These are phyloP conservation scores for Herpetomonas muscarum DNA, from an alignment of 208 protist genomes.

Conservation along the genomic window DNA sequence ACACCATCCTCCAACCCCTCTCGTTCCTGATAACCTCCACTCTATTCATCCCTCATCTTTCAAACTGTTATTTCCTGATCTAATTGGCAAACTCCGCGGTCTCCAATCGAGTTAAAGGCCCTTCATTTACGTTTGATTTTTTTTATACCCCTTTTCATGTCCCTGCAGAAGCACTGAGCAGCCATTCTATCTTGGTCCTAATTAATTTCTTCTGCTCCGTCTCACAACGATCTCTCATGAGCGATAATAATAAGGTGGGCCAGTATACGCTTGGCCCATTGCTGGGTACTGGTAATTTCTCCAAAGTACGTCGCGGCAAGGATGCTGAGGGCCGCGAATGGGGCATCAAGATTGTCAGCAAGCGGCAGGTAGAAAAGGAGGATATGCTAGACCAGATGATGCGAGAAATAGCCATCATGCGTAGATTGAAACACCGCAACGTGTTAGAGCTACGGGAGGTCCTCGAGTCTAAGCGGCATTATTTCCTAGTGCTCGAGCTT, in stretches of 20 bases:
- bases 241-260: constrained; percentile 22
- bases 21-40: too few species aligned
- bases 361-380: constrained; percentile 39
- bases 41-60: too few species aligned
- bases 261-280: constrained; percentile 51
- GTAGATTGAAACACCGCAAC: constrained; percentile 42
- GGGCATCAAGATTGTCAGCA: constrained; percentile 66
- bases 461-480: constrained; percentile 80
- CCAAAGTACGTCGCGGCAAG: constrained; percentile 34
- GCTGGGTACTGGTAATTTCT: constrained; percentile 58
- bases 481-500: constrained; percentile 90
- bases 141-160: too few species aligned
- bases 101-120: too few species aligned
- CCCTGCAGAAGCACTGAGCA: too few species aligned
- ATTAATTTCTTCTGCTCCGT: too few species aligned
- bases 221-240: neutral
- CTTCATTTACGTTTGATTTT: too few species aligned
- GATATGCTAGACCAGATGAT: constrained; percentile 59
- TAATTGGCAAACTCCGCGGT: too few species aligned
- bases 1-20: too few species aligned
- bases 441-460: constrained; percentile 59
- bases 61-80: too few species aligned
- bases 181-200: too few species aligned
- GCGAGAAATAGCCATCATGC: constrained; percentile 60
- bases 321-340: constrained; percentile 32